phyloP scores from a whole-genome alignment of 352 stramenopile genomes.

The Globisporangium echinulatum region DNA sequence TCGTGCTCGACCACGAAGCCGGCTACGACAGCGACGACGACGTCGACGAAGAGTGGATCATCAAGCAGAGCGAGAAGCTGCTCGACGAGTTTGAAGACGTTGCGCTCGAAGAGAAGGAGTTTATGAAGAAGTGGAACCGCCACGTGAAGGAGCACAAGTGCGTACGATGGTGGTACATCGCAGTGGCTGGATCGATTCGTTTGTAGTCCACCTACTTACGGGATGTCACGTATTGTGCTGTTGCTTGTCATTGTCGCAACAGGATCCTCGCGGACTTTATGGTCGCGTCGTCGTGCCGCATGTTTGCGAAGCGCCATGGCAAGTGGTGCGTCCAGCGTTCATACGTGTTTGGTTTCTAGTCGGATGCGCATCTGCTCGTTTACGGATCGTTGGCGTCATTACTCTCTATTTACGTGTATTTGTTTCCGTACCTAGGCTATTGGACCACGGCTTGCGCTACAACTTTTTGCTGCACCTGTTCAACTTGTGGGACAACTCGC shows the following conservation, averaged over 20 bases:
- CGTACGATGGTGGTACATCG: background rate
- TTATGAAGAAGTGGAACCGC: conserved; percentile 90
- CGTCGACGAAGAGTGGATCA: conserved; percentile 86
- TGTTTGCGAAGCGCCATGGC: conserved; percentile 76
- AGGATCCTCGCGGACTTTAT: conserved; percentile 85
- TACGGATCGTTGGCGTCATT: no score
- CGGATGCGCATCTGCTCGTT: no score
- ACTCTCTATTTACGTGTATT: background rate
- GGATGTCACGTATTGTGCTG: background rate
- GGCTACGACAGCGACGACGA: conserved; percentile 86
- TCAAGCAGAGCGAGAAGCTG: conserved; percentile 79
- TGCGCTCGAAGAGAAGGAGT: conserved; percentile 80
- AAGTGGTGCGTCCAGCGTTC: conserved; percentile 47
- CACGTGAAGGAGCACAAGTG: conserved; percentile 76
- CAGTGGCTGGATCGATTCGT: no score
- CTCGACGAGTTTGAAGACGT: conserved; percentile 87
- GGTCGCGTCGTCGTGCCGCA: conserved; percentile 77
- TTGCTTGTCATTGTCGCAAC: conserved; percentile 2
- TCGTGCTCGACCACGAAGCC: conserved; percentile 79
- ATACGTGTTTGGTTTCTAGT: background rate
- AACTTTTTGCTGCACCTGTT: conserved; percentile 87
- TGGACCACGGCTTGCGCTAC: conserved; percentile 70
- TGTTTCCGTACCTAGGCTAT: conserved; percentile 29
- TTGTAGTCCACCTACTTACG: no score
- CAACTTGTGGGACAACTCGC: conserved; percentile 88